Base-by-base conservation (phyloP, 768 basidiomycete species). In the Cyathus striatus region DNA sequence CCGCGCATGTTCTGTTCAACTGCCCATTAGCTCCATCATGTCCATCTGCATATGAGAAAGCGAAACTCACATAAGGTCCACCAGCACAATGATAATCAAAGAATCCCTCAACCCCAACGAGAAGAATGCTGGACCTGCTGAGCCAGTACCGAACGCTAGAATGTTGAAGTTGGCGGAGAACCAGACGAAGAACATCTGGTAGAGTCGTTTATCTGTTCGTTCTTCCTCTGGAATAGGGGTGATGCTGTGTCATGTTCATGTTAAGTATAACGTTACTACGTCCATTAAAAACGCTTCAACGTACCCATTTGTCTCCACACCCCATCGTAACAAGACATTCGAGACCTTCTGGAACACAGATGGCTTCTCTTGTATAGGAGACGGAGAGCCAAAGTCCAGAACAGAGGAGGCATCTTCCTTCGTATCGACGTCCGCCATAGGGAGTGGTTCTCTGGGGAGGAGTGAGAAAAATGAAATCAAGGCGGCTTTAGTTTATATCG, bases 181-280 rank as follows among this genome's bases (percentile, higher is more conserved):
- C 84, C 83, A 86, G 3, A 85, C 67, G 52, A 81, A 81, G 64
- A 85, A 85, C 51, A 83, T 60, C 46, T 85, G 81, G 51, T 75
- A 76, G 40, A 77, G 71, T 36, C 75, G 73, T n/a, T 64, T 72
- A 51, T 85, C 83, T 6, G 53, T 68, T 36, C 82, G 72, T 33
- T 75, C 63, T 21, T 72, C 72, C 2, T 58, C 49, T 1, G 73
- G 56, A 1, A 78, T 73, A 3, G 83, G 83, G 16, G 71, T 57
- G 18, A 78, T 82, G 0, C 82, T 80, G 41, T 21, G n/a, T n/a
- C n/a, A n/a, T n/a, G n/a, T n/a, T n/a, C n/a, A n/a, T n/a, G n/a
- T n/a, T n/a, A n/a, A n/a, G n/a, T n/a, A n/a, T n/a, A n/a, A n/a
- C 23, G 41, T 26, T 20, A 16, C n/a, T 14, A 39, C 13, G 42